Base-by-base conservation (phyloP, 2,329 filamentous ascomycete genomes). In the Plenodomus biglobosus region DNA sequence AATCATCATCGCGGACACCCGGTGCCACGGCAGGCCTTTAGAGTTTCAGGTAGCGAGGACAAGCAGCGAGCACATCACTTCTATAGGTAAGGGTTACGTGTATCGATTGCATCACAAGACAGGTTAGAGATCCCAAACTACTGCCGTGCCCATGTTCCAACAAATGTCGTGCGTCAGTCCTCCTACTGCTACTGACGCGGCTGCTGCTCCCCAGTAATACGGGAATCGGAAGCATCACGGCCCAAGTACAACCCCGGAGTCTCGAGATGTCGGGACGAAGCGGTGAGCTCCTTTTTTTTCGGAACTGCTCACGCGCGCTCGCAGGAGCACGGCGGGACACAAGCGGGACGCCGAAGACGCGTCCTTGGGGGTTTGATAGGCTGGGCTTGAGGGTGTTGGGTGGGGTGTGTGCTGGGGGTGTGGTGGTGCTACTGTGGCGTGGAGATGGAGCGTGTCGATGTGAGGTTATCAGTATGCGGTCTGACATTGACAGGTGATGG, bases 401-500 rank as follows among this genome's bases (percentile, higher is more conserved):
- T 20, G 19, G 27, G 27, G 8, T 24, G 22, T 24, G 22, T 6
- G 6, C 11, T 11, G 27, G 8, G 27, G 13, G 6, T 40, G 36
- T 20, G 20, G 18, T 34, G 27, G 27, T 22, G 27, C 24, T 27
- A 42, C 40, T 11, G 40, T 45, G 45, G 46, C 43, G 39, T 35
- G 16, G 30, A 21, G 38, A 13, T n/a, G 41, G 21, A 13, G 30
- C 35, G 44, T 50, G 47, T 54, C 44, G 48, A 58, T 55, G 57
- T 50, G 48, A 58, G 57, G 48, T 60, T 58, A 58, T 56, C 45
- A 43, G 32, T 40, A 55, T 47, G 50, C 18, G 44, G 57, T 50
- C 49, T 61, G 58, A 61, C 53, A 53, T 50, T 56, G 57, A 53
- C 55, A 53, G 38, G 15, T 42, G 16, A 48, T 41, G 37, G 30